Evolutionary conservation across 225 moss, liverwort and hornwort species (phyloP).

Genomic region (Lunularia cruciata): DNA sequence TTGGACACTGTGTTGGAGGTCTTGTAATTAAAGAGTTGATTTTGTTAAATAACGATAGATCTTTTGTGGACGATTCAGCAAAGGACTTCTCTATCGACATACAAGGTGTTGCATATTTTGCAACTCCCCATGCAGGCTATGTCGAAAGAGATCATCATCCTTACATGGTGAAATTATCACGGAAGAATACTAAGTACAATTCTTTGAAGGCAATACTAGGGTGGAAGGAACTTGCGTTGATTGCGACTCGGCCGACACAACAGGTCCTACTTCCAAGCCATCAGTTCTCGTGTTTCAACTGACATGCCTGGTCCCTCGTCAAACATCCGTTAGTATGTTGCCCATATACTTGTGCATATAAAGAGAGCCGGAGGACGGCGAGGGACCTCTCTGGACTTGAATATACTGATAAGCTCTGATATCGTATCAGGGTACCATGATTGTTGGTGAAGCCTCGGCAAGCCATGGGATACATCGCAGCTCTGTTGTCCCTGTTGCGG

Average conservation of each 20-base stretch:
- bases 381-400: no score
- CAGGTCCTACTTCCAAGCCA: no score
- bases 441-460: conserved; percentile 9
- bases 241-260: conserved; percentile 14
- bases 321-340: no score
- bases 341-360: no score
- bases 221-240: conserved; percentile 16
- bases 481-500: conserved; percentile 11
- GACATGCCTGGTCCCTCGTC: no score
- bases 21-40: conserved; percentile 19
- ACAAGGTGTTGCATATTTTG: conserved; percentile 13
- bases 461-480: conserved; percentile 11
- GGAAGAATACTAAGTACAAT: background rate
- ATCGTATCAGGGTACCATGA: no score
- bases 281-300: no score
- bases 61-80: background rate
- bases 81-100: background rate
- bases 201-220: background rate
- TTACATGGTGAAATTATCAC: background rate
- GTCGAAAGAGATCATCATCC: no score
- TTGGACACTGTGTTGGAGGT: conserved; percentile 23
- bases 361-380: no score
- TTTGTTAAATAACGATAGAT: background rate
- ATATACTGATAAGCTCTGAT: no score
- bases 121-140: conserved; percentile 7